Base-by-base conservation (phyloP, 2,329 filamentous ascomycete genomes). In the Calonectria henricotiae region DNA sequence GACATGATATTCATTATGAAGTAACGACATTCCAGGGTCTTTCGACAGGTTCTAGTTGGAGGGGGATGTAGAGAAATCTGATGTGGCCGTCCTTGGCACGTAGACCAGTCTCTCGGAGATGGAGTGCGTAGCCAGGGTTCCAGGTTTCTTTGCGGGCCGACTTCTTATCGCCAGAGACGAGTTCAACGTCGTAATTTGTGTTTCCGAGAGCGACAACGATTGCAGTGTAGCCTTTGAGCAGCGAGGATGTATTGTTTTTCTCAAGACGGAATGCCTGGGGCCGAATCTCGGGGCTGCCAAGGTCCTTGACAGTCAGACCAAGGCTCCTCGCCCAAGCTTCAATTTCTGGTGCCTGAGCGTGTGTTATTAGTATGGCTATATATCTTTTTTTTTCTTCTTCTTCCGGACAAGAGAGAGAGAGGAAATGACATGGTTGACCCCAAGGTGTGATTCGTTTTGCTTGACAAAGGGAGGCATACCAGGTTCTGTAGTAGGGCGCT, bases 1-100 rank as follows among this genome's bases (percentile, higher is more conserved):
- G 75, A 77, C 46, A 77, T 77, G 75, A 77, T 77, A 58, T 74
- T 76, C 49, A 77, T 77, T 66, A 77, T 77, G 75, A 77, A 77
- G 70, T 77, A 74, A 64, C 32, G 61, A 23, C 17, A 20, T 58
- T 23, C 63, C 58, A 66, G 25, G 62, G 62, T 51, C 43, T 71
- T 43, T 73, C 73, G 62, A 71, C 63, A 20, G 75, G 75, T 39
- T 77, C 75, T 58, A 77, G 47, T 17, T 77, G 74, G 54, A 77
- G 72, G 37, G 75, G 75, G 44, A 77, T 77, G 49, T 77, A 77
- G 27, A 77, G 74, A 54, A 77, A 77, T 47, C 75, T 69, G 46
- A 77, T 77, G 58, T 77, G 71, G 41, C 75, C 75, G 66, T 74
- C 75, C 35, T 68, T 74, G 30, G 75, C 75, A 66, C 71, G 75